phyloP scores from a whole-genome alignment of 108 stramenopile genomes.

The Nitzschia palea region DNA sequence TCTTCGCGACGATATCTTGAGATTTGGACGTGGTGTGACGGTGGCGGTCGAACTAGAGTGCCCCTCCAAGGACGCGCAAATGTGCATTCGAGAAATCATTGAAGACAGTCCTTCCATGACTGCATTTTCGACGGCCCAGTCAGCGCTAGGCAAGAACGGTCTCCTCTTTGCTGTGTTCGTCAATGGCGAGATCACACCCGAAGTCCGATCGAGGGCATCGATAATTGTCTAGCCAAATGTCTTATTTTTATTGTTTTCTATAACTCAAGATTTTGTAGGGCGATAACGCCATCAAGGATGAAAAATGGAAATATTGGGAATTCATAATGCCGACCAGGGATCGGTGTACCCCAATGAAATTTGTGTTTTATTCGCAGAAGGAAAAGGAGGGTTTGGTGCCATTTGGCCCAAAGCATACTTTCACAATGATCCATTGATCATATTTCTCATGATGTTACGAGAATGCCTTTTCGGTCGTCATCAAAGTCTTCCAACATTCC shows the following conservation, averaged over 20 bases:
- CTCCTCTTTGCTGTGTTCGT: slow-evolving; percentile 57
- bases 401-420: no score
- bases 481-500: slow-evolving; percentile 86
- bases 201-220: slow-evolving; percentile 55
- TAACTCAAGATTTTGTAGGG: no score
- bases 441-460: slow-evolving; percentile 6
- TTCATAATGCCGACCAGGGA: no score
- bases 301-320: no score
- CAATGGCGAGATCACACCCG: slow-evolving; percentile 56
- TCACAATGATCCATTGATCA: background rate
- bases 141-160: slow-evolving; percentile 58
- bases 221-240: slow-evolving; percentile 28
- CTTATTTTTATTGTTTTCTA: background rate
- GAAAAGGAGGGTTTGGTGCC: no score
- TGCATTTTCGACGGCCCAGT: slow-evolving; percentile 55
- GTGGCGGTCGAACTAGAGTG: slow-evolving; percentile 51
- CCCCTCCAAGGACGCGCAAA: slow-evolving; percentile 39
- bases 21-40: slow-evolving; percentile 30
- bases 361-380: background rate
- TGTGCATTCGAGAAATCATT: slow-evolving; percentile 66
- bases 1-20: slow-evolving; percentile 63
- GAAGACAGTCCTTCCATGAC: slow-evolving; percentile 73
- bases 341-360: no score
- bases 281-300: no score
- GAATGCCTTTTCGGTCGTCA: slow-evolving; percentile 45